Evolutionary conservation across 2,329 filamentous ascomycete species (phyloP).

Genomic region (Aspergillus novoparasiticus): DNA sequence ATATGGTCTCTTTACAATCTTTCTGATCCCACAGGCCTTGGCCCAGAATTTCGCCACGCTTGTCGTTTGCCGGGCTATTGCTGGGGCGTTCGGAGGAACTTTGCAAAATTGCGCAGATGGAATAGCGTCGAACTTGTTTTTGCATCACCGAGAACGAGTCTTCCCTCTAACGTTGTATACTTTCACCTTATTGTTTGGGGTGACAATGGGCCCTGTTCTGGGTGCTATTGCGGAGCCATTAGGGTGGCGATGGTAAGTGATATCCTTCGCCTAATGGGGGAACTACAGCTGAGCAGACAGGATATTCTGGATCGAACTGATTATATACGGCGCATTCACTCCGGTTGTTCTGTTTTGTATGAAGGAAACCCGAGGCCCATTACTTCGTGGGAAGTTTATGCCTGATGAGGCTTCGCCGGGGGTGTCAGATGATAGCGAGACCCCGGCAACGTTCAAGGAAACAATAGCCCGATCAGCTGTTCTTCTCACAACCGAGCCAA

Average conservation of each 20-base stretch:
- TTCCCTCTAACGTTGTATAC: constrained; percentile 43
- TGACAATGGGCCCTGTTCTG: constrained; percentile 49
- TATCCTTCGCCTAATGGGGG: no score
- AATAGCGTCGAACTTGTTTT: constrained; percentile 11
- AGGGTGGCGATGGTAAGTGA: constrained; percentile 25
- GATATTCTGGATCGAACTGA: constrained; percentile 37
- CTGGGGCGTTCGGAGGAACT: constrained; percentile 31
- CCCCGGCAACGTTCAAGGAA: constrained; percentile 3
- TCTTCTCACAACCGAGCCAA: constrained; percentile 46
- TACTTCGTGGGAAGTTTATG: constrained; percentile 16
- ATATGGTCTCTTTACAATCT: constrained; percentile 47
- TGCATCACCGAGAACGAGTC: constrained; percentile 8
- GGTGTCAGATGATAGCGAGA: background rate
- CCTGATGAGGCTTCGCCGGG: background rate
- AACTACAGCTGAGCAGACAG: background rate
- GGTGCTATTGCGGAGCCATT: constrained; percentile 40
- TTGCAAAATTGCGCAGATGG: constrained; percentile 15
- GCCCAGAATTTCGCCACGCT: constrained; percentile 51
- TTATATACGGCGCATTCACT: constrained; percentile 40
- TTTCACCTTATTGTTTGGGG: constrained; percentile 43
- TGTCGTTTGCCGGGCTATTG: constrained; percentile 48
- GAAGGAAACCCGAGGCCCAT: constrained; percentile 44
- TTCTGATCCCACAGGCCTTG: constrained; percentile 46
- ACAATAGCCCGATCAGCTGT: constrained; percentile 40
- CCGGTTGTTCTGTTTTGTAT: constrained; percentile 44